Evolutionary conservation across 257 asterid species (phyloP).

Genomic region (Ocimum tenuiflorum): DNA sequence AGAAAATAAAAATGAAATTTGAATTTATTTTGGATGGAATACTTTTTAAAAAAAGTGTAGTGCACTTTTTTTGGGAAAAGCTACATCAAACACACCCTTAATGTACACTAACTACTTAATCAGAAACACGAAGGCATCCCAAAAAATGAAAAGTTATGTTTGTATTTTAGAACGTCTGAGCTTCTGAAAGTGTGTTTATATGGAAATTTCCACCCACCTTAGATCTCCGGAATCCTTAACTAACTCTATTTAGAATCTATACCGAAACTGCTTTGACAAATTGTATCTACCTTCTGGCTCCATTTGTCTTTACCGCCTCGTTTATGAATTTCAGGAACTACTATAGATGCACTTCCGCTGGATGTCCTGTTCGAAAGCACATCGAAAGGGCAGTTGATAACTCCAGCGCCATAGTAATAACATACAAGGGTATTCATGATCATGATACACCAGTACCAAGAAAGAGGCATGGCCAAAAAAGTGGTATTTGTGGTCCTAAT

Average conservation of each 20-base stretch:
- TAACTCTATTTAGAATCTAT: background rate
- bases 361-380: conserved; percentile 87
- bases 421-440: conserved; percentile 73
- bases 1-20: too few relatives aligned
- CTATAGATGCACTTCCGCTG: conserved; percentile 84
- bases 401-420: conserved; percentile 48
- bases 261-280: background rate
- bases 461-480: conserved; percentile 50
- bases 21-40: too few relatives aligned
- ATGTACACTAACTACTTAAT: too few relatives aligned
- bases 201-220: background rate
- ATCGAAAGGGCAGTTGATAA: conserved; percentile 65
- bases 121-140: background rate
- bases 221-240: background rate
- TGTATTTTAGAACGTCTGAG: background rate
- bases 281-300: background rate
- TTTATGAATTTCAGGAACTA: conserved; percentile 59
- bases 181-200: background rate
- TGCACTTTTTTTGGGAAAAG: too few relatives aligned
- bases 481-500: conserved; percentile 31
- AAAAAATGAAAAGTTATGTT: background rate
- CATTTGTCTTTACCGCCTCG: background rate
- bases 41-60: too few relatives aligned
- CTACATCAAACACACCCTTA: too few relatives aligned
- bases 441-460: conserved; percentile 79